Percentiles rank a stretch among this genome's conserved stretches.
Conservation (phyloP, 1,284 basidiomycete species). For the Tylopilus orsonianus region DNA sequence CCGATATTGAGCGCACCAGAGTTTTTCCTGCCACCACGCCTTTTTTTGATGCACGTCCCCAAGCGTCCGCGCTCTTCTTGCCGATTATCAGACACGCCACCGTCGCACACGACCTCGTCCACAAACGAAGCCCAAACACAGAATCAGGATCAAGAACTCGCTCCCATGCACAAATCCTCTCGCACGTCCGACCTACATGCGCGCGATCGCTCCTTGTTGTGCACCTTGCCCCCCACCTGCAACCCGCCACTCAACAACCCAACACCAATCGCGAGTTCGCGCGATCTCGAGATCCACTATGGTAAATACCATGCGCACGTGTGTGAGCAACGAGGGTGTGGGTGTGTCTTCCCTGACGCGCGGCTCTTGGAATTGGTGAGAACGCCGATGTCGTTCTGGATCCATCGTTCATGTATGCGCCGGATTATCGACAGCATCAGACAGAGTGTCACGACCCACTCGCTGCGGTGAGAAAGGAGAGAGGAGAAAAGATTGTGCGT, state of each 20-base stretch:
- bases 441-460: constrained; percentile 87
- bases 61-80: constrained; percentile 30
- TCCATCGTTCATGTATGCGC: neutral
- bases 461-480: constrained; percentile 67
- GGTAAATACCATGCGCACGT: constrained; percentile 81
- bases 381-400: constrained; percentile 9
- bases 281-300: constrained; percentile 79
- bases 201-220: constrained; percentile 47
- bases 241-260: constrained; percentile 53
- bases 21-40: neutral
- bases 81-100: constrained; percentile 27
- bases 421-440: constrained; percentile 58
- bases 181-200: constrained; percentile 18
- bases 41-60: constrained; percentile 21
- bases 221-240: constrained; percentile 83
- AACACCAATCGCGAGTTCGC: constrained; percentile 57
- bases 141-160: constrained; percentile 18
- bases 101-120: constrained; percentile 9
- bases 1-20: neutral
- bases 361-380: constrained; percentile 75
- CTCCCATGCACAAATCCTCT: constrained; percentile 29
- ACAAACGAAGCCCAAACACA: neutral
- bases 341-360: constrained; percentile 84
- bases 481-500: constrained; percentile 87
- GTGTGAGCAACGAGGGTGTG: constrained; percentile 67